Percentiles rank a stretch among this genome's conserved stretches.
Conservation (phyloP, 768 basidiomycete species). For the Xerocomus brunneocitrinus region DNA sequence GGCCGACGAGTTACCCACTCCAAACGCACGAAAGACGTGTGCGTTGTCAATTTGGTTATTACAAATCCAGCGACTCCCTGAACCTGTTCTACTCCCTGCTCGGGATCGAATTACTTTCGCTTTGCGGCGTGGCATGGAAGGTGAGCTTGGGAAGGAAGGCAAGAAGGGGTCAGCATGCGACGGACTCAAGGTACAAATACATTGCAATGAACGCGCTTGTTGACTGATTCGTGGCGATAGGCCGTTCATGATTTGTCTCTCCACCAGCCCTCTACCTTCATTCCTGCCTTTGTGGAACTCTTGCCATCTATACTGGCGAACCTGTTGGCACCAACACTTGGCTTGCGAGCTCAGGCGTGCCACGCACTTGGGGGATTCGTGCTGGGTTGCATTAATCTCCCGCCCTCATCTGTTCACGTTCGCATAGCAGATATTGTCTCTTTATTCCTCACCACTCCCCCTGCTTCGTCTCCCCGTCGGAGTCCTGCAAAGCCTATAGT, state of each 20-base stretch:
- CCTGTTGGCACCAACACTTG: conserved; percentile 59
- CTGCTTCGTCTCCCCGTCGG: conserved; percentile 34
- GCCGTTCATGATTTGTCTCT: conserved; percentile 68
- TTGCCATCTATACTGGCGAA: conserved; percentile 60
- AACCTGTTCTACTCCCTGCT: conserved; percentile 54
- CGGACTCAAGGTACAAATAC: conserved; percentile 59
- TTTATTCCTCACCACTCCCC: conserved; percentile 41
- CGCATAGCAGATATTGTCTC: conserved; percentile 49
- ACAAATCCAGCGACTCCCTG: conserved; percentile 66
- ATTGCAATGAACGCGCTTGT: conserved; percentile 3
- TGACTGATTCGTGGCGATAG: conserved; percentile 35
- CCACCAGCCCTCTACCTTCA: conserved; percentile 59
- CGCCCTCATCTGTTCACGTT: conserved; percentile 44
- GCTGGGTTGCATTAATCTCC: conserved; percentile 46
- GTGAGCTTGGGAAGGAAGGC: conserved; percentile 83
- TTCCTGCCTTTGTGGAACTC: conserved; percentile 59
- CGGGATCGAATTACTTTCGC: conserved; percentile 67
- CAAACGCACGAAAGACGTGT: conserved; percentile 82
- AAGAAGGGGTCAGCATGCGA: conserved; percentile 81
- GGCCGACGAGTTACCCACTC: conserved; percentile 64
- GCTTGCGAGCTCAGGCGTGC: conserved; percentile 68
- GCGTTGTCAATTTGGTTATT: conserved; percentile 73
- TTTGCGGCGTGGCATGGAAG: conserved; percentile 71
- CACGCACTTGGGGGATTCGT: conserved; percentile 72
- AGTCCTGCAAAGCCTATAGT: conserved; percentile 32